A percentile compares a stretch with the other conserved stretches of the same genome.
These are phyloP conservation scores for Endothia cerciana DNA, from an alignment of 2,329 filamentous ascomycete genomes.

Conservation along the genomic window DNA sequence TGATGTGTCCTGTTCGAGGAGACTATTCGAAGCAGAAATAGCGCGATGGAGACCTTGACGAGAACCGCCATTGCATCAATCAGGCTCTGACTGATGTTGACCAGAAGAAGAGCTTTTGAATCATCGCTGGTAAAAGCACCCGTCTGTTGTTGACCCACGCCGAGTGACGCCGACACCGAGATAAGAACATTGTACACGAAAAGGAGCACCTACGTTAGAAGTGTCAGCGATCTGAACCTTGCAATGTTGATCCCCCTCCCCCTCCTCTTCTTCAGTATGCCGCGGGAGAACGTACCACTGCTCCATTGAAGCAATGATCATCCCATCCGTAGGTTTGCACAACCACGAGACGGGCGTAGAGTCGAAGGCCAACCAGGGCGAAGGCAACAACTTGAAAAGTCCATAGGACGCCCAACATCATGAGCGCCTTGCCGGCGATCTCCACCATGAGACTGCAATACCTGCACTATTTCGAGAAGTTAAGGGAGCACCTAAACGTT, in stretches of 20 bases:
- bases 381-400: conserved; percentile 24
- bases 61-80: conserved; percentile 5
- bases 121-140: not conserved
- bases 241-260: not conserved
- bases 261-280: not conserved
- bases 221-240: not conserved
- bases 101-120: conserved; percentile 2
- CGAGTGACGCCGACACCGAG: conserved; percentile 15
- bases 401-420: conserved; percentile 22
- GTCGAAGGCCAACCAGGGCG: conserved; percentile 24
- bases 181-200: conserved; percentile 17
- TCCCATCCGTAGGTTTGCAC: conserved; percentile 25
- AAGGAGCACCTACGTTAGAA: conserved; percentile 3
- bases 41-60: conserved; percentile 25
- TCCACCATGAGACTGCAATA: not conserved
- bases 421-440: conserved; percentile 7
- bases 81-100: conserved; percentile 19
- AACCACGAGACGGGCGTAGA: conserved; percentile 25
- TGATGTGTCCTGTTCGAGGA: not conserved
- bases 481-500: not conserved
- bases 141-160: conserved; percentile 11
- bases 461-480: not conserved
- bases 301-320: conserved; percentile 23
- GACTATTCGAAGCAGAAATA: conserved; percentile 24
- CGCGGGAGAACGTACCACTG: conserved; percentile 16